Base-by-base conservation (phyloP, 768 basidiomycete genomes). In the Russula brevipes region DNA sequence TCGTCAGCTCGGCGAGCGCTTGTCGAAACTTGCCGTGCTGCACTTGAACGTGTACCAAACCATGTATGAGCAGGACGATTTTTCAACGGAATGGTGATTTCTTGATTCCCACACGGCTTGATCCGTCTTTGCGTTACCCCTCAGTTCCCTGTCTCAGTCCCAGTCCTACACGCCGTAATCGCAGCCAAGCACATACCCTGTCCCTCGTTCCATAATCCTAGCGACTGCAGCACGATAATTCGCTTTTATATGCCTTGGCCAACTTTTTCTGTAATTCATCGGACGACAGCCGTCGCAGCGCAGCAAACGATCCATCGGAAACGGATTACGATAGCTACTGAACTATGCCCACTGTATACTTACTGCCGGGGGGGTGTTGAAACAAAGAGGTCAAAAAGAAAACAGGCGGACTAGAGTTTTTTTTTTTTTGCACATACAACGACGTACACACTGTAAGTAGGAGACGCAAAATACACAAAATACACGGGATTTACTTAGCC, bases 11-110 rank as follows among this genome's bases (percentile, higher is more conserved):
- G 83, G 82, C 35, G 85, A 89, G 69, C 84, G 87, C 70, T 79
- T 92, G 41, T 81, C 86, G 49, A 84, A 86, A 62, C 79, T 94
- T 57, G 85, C 86, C 2, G 76, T 82, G 52, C 85, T 91, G 68
- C 89, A 94, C 73, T 77, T 90, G 57, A 82, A 85, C 66, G 85
- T 89, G 56, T 92, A 89, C 73, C 77, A 88, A 42, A 82, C 83
- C n/a, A 72, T 91, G 60, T 94, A 94, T 75, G 85, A 89, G 73
- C 81, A 82, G 69, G 81, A 85, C 64, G 83, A 80, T 46, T 85
- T 86, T 31, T 66, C 64, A 57, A 2, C 60, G 31, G 66, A 66
- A 19, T 68, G 67, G 67, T 68, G 55, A 67, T 36, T 54, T 54
- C 24, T 54, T 33, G 52, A 54, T 54, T 46, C 52, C 55, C 56